phyloP scores from a whole-genome alignment of 129 eudicot species.

The Saposhnikovia divaricata region DNA sequence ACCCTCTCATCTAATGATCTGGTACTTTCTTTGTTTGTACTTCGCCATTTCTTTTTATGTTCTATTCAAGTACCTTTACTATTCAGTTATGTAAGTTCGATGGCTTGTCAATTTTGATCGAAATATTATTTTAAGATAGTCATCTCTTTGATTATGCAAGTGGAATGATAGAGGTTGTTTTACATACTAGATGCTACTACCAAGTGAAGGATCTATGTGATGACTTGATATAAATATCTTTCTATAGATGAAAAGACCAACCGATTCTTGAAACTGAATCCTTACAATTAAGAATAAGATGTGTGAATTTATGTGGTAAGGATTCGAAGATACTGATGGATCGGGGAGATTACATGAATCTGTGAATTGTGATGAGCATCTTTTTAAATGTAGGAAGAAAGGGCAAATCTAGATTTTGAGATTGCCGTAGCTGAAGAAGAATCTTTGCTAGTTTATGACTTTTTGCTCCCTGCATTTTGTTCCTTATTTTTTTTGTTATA shows the following conservation, averaged over 20 bases:
- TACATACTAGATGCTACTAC: neutral
- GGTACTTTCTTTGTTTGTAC: conserved; percentile 30
- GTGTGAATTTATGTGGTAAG: neutral
- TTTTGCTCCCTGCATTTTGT: neutral
- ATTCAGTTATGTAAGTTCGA: neutral
- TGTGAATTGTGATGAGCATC: neutral
- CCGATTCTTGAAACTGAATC: neutral
- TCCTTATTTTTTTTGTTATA: neutral
- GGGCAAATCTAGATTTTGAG: neutral
- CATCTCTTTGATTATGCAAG: neutral
- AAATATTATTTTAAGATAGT: neutral
- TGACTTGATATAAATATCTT: neutral
- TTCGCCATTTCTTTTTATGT: neutral
- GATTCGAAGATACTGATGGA: neutral
- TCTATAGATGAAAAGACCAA: neutral
- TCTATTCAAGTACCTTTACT: neutral
- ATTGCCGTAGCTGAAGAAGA: neutral
- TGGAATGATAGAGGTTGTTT: neutral
- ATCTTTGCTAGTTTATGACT: neutral
- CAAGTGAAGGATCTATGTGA: neutral
- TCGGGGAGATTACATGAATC: neutral
- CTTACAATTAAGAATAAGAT: neutral
- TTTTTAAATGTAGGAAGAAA: neutral
- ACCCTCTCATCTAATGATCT: conserved; percentile 52
- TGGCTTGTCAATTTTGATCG: neutral